phyloP scores from a whole-genome alignment of 768 basidiomycete species.

The Tricholoma furcatifolium region DNA sequence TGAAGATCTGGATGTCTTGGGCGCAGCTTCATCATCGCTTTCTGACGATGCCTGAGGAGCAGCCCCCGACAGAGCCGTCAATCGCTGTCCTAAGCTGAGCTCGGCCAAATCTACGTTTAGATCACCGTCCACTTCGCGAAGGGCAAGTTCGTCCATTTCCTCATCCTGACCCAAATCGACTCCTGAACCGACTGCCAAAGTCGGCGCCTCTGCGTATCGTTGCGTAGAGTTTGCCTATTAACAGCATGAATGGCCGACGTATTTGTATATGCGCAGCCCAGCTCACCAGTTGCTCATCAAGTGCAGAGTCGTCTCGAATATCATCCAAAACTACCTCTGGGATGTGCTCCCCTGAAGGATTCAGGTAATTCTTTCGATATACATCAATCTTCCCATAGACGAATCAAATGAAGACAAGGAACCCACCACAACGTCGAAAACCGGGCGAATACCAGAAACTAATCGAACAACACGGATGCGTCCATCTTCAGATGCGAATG shows the following conservation, averaged over 20 bases:
- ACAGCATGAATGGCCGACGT: neutral
- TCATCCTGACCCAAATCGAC: conserved; percentile 61
- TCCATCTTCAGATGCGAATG: conserved; percentile 43
- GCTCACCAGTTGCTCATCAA: conserved; percentile 7
- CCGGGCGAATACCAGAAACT: conserved; percentile 53
- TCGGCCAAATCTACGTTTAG: conserved; percentile 87
- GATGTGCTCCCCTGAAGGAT: conserved; percentile 53
- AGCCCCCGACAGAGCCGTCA: conserved; percentile 68
- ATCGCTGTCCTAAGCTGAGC: conserved; percentile 85
- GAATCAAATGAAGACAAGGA: conserved; percentile 1
- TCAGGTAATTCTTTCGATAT: conserved; percentile 47
- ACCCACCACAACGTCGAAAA: conserved; percentile 62
- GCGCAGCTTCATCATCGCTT: conserved; percentile 40
- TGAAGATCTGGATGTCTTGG: conserved; percentile 26
- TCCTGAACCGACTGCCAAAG: conserved; percentile 66
- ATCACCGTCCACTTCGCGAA: conserved; percentile 58
- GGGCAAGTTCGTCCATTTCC: conserved; percentile 47
- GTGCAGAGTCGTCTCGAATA: conserved; percentile 18
- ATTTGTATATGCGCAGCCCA: neutral
- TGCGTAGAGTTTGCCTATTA: conserved; percentile 49
- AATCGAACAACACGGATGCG: conserved; percentile 53
- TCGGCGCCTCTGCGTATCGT: conserved; percentile 66
- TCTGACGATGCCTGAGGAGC: conserved; percentile 47
- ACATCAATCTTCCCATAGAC: conserved; percentile 6
- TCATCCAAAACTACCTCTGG: conserved; percentile 47